A percentile compares a stretch with the other conserved stretches of the same genome.
phyloP scores from a whole-genome alignment of 1,284 basidiomycete species.

The Pseudozyma tsukubaensis region DNA sequence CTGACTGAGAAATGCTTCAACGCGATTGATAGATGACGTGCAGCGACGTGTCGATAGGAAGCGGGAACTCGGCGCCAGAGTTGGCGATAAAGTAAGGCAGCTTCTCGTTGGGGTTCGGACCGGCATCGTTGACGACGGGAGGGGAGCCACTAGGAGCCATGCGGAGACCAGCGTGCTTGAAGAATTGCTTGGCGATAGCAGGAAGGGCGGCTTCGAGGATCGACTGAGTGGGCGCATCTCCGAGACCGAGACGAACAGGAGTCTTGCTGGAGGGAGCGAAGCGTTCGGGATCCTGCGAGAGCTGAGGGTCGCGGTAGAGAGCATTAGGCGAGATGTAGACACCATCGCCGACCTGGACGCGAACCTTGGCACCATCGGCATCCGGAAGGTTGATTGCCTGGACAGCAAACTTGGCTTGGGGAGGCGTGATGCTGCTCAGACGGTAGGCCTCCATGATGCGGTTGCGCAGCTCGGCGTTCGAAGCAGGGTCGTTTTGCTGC shows the following conservation, averaged over 20 bases:
- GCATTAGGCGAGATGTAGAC: slow-evolving; percentile 42
- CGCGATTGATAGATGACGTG: slow-evolving; percentile 41
- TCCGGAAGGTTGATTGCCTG: slow-evolving; percentile 30
- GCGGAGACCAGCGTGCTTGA: slow-evolving; percentile 35
- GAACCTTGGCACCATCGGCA: slow-evolving; percentile 26
- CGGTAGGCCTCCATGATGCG: slow-evolving; percentile 49
- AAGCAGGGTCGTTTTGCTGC: slow-evolving; percentile 30
- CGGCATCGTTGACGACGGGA: slow-evolving; percentile 32
- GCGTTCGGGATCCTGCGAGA: slow-evolving; percentile 30
- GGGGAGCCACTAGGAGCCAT: slow-evolving; percentile 44
- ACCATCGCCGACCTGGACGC: slow-evolving; percentile 37
- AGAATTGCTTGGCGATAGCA: slow-evolving; percentile 46
- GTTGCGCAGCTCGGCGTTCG: slow-evolving; percentile 33
- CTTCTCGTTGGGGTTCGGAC: slow-evolving; percentile 29
- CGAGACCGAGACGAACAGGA: slow-evolving; percentile 43
- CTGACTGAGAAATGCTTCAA: not conserved
- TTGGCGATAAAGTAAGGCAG: slow-evolving; percentile 42
- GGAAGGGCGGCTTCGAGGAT: slow-evolving; percentile 46
- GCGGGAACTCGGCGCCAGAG: slow-evolving; percentile 34
- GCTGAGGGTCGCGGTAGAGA: slow-evolving; percentile 42
- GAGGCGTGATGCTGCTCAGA: slow-evolving; percentile 35
- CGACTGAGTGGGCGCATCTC: slow-evolving; percentile 37
- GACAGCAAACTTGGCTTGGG: slow-evolving; percentile 40
- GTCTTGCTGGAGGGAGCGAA: slow-evolving; percentile 20
- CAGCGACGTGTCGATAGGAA: slow-evolving; percentile 48